These are phyloP conservation scores for Hanseniaspora gamundiae DNA, from an alignment of 1,139 yeast species.

Conservation along the genomic window DNA sequence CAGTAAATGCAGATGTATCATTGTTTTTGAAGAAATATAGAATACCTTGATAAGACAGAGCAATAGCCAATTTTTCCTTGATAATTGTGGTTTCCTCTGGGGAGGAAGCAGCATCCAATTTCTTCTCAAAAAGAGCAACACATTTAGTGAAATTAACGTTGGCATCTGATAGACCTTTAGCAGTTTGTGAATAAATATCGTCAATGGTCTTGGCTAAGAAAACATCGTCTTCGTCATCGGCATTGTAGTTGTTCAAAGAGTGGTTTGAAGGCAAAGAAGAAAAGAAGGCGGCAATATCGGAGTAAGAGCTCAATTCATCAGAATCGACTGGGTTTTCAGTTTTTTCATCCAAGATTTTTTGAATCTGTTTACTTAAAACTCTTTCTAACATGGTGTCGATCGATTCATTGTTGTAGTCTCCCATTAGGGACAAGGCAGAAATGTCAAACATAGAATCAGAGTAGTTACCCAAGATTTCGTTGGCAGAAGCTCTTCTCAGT, in stretches of 20 bases:
- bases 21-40: constrained; percentile 75
- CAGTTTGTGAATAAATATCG: constrained; percentile 45
- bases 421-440: constrained; percentile 69
- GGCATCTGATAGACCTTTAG: constrained; percentile 65
- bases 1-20: constrained; percentile 43
- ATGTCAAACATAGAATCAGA: constrained; percentile 85
- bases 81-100: constrained; percentile 25
- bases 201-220: constrained; percentile 21
- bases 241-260: constrained; percentile 25
- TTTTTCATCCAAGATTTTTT: constrained; percentile 50
- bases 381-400: constrained; percentile 80
- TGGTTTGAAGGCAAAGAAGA: constrained; percentile 38
- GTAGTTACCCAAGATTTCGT: constrained; percentile 66
- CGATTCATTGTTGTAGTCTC: constrained; percentile 68
- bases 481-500: constrained; percentile 71
- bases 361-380: constrained; percentile 67
- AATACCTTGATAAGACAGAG: constrained; percentile 75
- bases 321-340: constrained; percentile 32
- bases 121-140: constrained; percentile 37
- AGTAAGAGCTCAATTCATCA: constrained; percentile 67
- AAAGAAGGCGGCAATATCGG: constrained; percentile 76
- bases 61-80: constrained; percentile 45
- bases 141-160: constrained; percentile 61
- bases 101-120: constrained; percentile 14
- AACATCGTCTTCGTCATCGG: constrained; percentile 46